Evolutionary conservation across 2,329 filamentous ascomycete species (phyloP), one percentile per base, ranked within the genome.

Genomic region (Monilinia fructicola): DNA sequence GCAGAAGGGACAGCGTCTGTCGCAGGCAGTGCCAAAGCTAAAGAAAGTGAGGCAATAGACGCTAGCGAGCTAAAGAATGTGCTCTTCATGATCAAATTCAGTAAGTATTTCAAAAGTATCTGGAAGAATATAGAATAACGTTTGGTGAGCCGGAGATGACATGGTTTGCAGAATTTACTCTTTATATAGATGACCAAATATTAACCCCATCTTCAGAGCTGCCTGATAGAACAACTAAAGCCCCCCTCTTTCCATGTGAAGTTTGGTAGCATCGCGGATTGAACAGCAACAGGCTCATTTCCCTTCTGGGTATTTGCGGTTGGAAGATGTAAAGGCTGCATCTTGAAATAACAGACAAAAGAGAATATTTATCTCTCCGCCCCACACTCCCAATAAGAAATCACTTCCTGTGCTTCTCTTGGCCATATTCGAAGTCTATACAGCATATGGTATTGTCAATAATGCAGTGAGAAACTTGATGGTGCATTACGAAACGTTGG

Each of bases 51-150:
- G 53, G 59, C 60, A 58, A 70, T 65, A 40, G 67, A 65, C 55
- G 67, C 67, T 60, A 74, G 52, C 44, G 69, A 48, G 52, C 68
- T 67, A 73, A 68, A 59, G 67, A 74, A 44, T 66, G 69, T 68
- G 56, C 61, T 67, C 69, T 72, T 74, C 73, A 75, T 75, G 26
- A 53, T 61, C 26, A 66, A 61, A 23, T 31, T 35, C 14, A 31
- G 28, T 26, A 11, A 12, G 28, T 23, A 11, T 16, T 64, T 54
- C 21, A 38, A 44, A 26, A n/a, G 55, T n/a, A 54, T 21, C 18
- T 21, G 9, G 40, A 46, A 55, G 52, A 55, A 48, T 23, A 55
- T 35, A 26, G n/a, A 64, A 6, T 28, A 40, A 16, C 38, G 23
- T 55, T 12, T 54, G 26, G 16, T 11, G 21, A 31, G 26, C 18